phyloP scores from a whole-genome alignment of 2,329 filamentous ascomycete species.

The Ceratocystis colombiana region DNA sequence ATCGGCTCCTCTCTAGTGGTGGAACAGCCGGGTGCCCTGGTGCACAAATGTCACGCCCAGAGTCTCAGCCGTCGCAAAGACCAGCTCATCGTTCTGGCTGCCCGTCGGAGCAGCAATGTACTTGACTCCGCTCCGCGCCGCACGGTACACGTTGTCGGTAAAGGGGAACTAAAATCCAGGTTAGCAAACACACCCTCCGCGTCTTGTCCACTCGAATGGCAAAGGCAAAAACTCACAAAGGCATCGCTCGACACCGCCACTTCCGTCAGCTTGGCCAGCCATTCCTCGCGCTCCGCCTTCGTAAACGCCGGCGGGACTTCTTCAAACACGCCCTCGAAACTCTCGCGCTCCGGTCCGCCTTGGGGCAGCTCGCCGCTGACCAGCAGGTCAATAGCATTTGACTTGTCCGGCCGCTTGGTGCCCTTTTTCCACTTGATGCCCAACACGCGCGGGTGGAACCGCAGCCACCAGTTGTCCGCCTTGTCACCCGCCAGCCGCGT shows the following conservation, averaged over 20 bases:
- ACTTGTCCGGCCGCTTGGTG: slow-evolving; percentile 92
- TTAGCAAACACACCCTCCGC: slow-evolving; percentile 28
- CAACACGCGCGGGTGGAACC: slow-evolving; percentile 85
- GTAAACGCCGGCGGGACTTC: slow-evolving; percentile 77
- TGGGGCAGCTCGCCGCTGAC: slow-evolving; percentile 83
- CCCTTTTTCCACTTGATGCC: slow-evolving; percentile 95
- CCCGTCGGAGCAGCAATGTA: slow-evolving; percentile 91
- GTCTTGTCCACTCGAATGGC: not conserved
- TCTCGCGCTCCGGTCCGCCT: slow-evolving; percentile 69
- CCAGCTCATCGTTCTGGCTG: slow-evolving; percentile 72
- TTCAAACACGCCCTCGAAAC: slow-evolving; percentile 84
- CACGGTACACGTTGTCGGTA: slow-evolving; percentile 93
- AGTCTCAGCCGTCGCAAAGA: slow-evolving; percentile 84
- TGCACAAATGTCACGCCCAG: slow-evolving; percentile 89
- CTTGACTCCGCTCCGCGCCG: slow-evolving; percentile 78
- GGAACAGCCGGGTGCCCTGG: slow-evolving; percentile 88
- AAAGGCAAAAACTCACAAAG: slow-evolving; percentile 56
- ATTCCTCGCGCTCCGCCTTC: slow-evolving; percentile 70
- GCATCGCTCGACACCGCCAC: slow-evolving; percentile 90
- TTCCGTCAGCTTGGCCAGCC: slow-evolving; percentile 69
- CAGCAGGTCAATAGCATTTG: slow-evolving; percentile 92
- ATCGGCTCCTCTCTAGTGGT: slow-evolving; percentile 54
- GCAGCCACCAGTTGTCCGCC: slow-evolving; percentile 99
- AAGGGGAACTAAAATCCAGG: slow-evolving; percentile 67
- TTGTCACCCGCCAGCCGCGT: slow-evolving; percentile 95